Evolutionary conservation across 177 flowering plant genomes (phyloP), one percentile per base, ranked within the genome.

Genomic region (Vitis hybrid): DNA sequence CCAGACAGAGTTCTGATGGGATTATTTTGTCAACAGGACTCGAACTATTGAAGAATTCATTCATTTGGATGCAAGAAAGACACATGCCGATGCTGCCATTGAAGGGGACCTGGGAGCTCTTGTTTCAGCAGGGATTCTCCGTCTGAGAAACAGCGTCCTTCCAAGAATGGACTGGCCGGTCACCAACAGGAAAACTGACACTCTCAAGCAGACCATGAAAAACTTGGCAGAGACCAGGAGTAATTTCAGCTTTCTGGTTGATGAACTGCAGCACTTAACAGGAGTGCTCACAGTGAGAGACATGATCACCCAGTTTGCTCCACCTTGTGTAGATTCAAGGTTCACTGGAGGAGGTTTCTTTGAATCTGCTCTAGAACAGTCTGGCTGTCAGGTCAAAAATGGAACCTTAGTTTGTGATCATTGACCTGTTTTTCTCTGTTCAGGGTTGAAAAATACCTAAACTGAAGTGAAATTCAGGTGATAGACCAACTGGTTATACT

Each of bases 341-440:
- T 68, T 81, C 10, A 34, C 51, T 34, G 89, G 85, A 22, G 83
- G 78, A 39, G 67, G 81, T 19, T 79, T 86, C 77, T 86, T 86
- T 70, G 80, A 84, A 55, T 70, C 73, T 64, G 85, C 81, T 68
- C 58, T 84, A 7, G 74, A 84, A 54, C 83, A 82, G 70, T 18
- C 76, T 20, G 84, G 83, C 2, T 79, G 86, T 62, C 78, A 69
- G 14, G 60, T 76, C 3, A 72, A 81, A 61, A 72, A 79, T 61
- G 81, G 78, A 61, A 69, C 77, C 54, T 5, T 82, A 15, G n/a
- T 76, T 10, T 51, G 67, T 80, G 63, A 81, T 56, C 73, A 55
- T 22, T 80, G 58, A 80, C 11, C 13, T 7, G 10, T 39, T 56
- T 45, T 39, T 39, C 48, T 39, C 48, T 39, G 8, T 39, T 39